Evolutionary conservation across 371 early-diverging fungal species (phyloP).

Genomic region (Saksenaea vasiformis): DNA sequence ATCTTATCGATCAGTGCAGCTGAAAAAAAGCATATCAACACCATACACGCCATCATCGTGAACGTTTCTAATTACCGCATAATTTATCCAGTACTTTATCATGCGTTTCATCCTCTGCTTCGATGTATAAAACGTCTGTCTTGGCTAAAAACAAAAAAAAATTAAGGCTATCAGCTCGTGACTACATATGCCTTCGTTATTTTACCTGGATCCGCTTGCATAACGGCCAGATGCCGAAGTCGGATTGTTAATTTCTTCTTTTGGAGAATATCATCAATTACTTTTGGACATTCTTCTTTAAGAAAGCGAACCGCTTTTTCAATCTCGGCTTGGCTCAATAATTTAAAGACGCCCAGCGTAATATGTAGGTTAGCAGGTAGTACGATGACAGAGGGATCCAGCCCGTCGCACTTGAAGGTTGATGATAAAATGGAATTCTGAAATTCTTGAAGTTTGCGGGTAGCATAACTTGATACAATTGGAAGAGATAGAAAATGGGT

Average conservation of each 20-base stretch:
- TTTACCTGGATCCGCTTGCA: constrained; percentile 28
- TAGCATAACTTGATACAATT: constrained; percentile 11
- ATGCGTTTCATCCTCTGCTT: constrained; percentile 30
- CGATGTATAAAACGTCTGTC: constrained; percentile 37
- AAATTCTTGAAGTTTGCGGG: constrained; percentile 32
- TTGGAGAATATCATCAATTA: constrained; percentile 12
- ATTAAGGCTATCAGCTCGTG: neutral
- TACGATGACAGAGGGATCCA: constrained; percentile 27
- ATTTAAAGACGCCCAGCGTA: constrained; percentile 37
- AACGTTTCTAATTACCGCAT: constrained; percentile 16
- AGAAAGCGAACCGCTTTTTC: constrained; percentile 27
- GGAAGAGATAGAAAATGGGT: constrained; percentile 42
- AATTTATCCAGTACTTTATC: constrained; percentile 16
- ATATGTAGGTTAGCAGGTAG: constrained; percentile 33
- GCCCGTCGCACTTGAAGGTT: constrained; percentile 17
- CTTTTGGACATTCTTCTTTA: constrained; percentile 18
- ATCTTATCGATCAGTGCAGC: constrained; percentile 25
- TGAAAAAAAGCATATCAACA: neutral
- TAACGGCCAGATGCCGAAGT: constrained; percentile 18
- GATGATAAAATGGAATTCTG: constrained; percentile 22
- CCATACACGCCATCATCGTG: neutral
- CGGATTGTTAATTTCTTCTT: constrained; percentile 16
- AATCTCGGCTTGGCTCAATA: constrained; percentile 26
- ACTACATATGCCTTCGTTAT: neutral
- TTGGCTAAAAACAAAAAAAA: constrained; percentile 16